Conservation (phyloP, 2,329 filamentous ascomycete species). For the Aspergillus ochraceoroseus region DNA sequence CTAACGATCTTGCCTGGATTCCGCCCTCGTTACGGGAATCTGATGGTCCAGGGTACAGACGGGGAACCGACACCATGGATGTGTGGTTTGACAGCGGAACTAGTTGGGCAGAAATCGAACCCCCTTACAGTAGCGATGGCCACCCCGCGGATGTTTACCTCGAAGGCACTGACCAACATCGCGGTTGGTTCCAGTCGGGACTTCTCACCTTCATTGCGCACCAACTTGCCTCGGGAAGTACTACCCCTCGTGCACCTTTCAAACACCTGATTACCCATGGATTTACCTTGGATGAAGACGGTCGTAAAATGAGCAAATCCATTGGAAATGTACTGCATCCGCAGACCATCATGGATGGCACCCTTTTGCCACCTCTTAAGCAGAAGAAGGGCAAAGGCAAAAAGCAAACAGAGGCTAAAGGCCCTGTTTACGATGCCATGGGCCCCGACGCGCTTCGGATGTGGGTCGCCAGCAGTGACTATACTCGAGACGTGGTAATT, state of each 20-base stretch:
- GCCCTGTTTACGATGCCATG: constrained; percentile 59
- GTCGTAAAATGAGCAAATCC: constrained; percentile 99
- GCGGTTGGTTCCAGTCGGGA: constrained; percentile 97
- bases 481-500: constrained; percentile 79
- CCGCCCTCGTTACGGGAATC: constrained; percentile 55
- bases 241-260: constrained; percentile 62
- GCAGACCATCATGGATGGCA: constrained; percentile 76
- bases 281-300: constrained; percentile 80
- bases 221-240: constrained; percentile 37
- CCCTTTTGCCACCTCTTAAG: constrained; percentile 66
- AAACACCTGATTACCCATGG: constrained; percentile 89
- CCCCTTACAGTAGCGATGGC: constrained; percentile 28
- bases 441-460: constrained; percentile 83
- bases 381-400: constrained; percentile 55
- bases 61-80: constrained; percentile 95
- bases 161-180: constrained; percentile 92
- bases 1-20: constrained; percentile 73
- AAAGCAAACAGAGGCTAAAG: constrained; percentile 33
- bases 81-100: constrained; percentile 99
- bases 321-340: constrained; percentile 83
- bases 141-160: constrained; percentile 74
- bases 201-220: constrained; percentile 76
- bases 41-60: constrained; percentile 51
- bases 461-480: constrained; percentile 90
- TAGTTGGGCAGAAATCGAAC: constrained; percentile 65